A percentile compares a stretch with the other conserved stretches of the same genome.
Conservation (phyloP, 1,139 yeast species). For the Scheffersomyces titani region DNA sequence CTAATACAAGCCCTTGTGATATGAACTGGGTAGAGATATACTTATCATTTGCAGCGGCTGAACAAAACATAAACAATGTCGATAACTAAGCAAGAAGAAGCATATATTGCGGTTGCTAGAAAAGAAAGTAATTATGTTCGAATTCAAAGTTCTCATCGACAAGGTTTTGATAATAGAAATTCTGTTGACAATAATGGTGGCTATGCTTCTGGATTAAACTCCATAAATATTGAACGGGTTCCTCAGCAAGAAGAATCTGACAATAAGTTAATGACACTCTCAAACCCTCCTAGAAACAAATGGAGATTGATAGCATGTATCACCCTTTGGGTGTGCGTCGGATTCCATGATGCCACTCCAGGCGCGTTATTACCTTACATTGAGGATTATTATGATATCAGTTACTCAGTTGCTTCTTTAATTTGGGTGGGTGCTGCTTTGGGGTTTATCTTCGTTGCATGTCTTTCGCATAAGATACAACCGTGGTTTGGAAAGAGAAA, state of each 20-base stretch:
- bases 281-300: constrained; percentile 45
- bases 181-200: not conserved
- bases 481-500: constrained; percentile 41
- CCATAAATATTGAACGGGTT: not conserved
- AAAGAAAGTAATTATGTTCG: not conserved
- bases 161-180: not conserved
- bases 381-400: constrained; percentile 35
- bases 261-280: constrained; percentile 21
- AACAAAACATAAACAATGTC: not conserved
- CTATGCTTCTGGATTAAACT: not conserved
- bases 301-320: constrained; percentile 45
- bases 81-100: not conserved
- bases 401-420: constrained; percentile 42
- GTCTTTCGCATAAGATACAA: constrained; percentile 41
- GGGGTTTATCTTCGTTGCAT: constrained; percentile 46
- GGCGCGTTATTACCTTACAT: constrained; percentile 50
- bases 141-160: not conserved
- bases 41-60: not conserved
- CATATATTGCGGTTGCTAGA: not conserved
- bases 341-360: constrained; percentile 47
- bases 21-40: not conserved
- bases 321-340: constrained; percentile 38
- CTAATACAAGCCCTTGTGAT: not conserved
- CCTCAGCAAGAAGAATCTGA: not conserved
- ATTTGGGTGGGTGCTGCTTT: constrained; percentile 48